Evolutionary conservation across 306 rosid species (phyloP).

Genomic region (Argentina anserina): DNA sequence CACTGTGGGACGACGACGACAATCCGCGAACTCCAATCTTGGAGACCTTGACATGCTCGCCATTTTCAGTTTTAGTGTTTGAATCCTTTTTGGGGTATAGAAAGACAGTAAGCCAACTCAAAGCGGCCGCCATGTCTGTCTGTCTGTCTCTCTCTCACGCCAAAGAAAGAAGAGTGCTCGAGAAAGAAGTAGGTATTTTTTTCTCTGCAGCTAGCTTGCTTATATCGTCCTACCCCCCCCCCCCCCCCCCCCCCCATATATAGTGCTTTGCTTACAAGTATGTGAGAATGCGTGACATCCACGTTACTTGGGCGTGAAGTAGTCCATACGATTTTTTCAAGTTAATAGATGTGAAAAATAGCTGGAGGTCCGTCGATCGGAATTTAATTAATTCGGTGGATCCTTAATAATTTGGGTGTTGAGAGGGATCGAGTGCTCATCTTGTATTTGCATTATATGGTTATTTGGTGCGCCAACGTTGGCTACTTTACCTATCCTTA

Average conservation of each 20-base stretch:
- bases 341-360: not conserved
- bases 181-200: not conserved
- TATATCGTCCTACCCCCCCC: not conserved
- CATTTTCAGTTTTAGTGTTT: not conserved
- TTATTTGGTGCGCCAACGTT: not conserved
- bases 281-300: not conserved
- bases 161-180: not conserved
- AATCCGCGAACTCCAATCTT: not conserved
- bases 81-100: conserved; percentile 24
- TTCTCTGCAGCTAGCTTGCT: conserved; percentile 10
- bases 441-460: not conserved
- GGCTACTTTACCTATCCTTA: not conserved
- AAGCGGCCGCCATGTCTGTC: conserved; percentile 26
- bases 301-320: not conserved
- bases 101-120: conserved; percentile 47
- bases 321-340: not conserved
- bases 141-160: not conserved
- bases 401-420: not conserved
- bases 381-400: not conserved
- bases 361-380: not conserved
- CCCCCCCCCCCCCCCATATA: conserved; percentile 8
- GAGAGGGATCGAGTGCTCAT: conserved; percentile 8
- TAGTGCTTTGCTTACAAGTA: not conserved
- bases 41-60: not conserved
- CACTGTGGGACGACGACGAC: not conserved